Percentiles rank a stretch among this genome's conserved stretches.
phyloP scores from a whole-genome alignment of 2,329 filamentous ascomycete genomes.

The Hirsutella thompsonii region DNA sequence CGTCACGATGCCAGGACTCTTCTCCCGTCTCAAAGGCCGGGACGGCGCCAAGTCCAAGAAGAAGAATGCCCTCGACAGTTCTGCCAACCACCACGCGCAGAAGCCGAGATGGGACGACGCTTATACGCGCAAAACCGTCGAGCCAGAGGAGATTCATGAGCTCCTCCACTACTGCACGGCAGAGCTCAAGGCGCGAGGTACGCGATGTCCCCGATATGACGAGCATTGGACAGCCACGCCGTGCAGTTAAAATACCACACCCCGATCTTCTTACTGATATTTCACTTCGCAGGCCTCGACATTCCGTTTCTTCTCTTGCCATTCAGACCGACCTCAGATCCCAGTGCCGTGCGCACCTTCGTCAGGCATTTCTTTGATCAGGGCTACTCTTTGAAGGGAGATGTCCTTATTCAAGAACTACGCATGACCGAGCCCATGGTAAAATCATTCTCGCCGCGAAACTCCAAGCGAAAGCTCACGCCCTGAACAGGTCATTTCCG shows the following conservation, averaged over 20 bases:
- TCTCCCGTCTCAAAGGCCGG: slow-evolving; percentile 60
- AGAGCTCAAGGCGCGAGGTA: slow-evolving; percentile 92
- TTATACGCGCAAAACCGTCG: slow-evolving; percentile 70
- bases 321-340: slow-evolving; percentile 86
- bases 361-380: slow-evolving; percentile 84
- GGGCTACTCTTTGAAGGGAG: slow-evolving; percentile 50
- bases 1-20: slow-evolving; percentile 41
- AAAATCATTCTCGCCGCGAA: slow-evolving; percentile 16
- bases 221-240: no score
- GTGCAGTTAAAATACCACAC: neutral
- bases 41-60: slow-evolving; percentile 53
- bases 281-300: slow-evolving; percentile 54
- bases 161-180: slow-evolving; percentile 72
- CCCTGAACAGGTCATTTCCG: slow-evolving; percentile 62
- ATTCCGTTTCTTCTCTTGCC: slow-evolving; percentile 87
- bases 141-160: slow-evolving; percentile 84
- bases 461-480: neutral
- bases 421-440: slow-evolving; percentile 92
- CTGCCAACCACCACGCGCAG: slow-evolving; percentile 37
- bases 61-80: slow-evolving; percentile 45
- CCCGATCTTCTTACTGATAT: slow-evolving; percentile 1
- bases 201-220: slow-evolving; percentile 16
- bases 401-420: slow-evolving; percentile 68
- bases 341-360: slow-evolving; percentile 83
- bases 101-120: slow-evolving; percentile 81